Evolutionary conservation across 352 stramenopile genomes (phyloP), one percentile per base, ranked within the genome.

Genomic region (Globisporangium iwayamae): DNA sequence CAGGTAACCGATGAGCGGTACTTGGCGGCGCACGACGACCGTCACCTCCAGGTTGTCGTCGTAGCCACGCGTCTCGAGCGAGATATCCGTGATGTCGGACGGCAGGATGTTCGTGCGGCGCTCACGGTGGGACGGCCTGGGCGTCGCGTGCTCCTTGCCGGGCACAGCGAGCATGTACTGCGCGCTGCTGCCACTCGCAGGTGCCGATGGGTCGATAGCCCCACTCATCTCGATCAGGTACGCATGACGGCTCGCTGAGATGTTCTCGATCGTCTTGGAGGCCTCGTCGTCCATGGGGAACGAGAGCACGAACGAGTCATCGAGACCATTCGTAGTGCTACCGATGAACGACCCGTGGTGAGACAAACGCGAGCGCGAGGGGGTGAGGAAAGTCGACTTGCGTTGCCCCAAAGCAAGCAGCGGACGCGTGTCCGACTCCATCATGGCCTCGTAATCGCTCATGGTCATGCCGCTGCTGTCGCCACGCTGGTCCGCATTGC

Each of bases 211-310:
- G 60, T 89, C 83, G 20, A 47, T n/a, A 4, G 41, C 6, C 9
- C 68, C 67, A 39, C 66, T 87, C 79, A 93, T 90, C 62, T 93
- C 84, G 54, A 93, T 90, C 68, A 93, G 51, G 57, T 91, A 93
- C n/a, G 80, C 84, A 22, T 88, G 74, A 50, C 78, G 83, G 2
- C 76, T 87, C 53, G 74, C 76, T 11, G 66, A 73, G 0, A 79
- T 60, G n/a, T 78, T 68, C 38, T 89, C 78, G 25, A 87, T 65
- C 18, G 75, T 78, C 64, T 77, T 82, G 32, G 73, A 84, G 28
- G 75, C 77, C 53, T 89, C 82, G 48, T 89, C 75, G 64, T 89
- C 76, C 62, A 91, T 77, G 1, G 84, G 84, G 36, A 93, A 88
- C n/a, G 80, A 91, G 14, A 93, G 67, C 57, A 93, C 80, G 25